phyloP scores from a whole-genome alignment of 495 filamentous ascomycete genomes.

The Bathelium albidoporum region DNA sequence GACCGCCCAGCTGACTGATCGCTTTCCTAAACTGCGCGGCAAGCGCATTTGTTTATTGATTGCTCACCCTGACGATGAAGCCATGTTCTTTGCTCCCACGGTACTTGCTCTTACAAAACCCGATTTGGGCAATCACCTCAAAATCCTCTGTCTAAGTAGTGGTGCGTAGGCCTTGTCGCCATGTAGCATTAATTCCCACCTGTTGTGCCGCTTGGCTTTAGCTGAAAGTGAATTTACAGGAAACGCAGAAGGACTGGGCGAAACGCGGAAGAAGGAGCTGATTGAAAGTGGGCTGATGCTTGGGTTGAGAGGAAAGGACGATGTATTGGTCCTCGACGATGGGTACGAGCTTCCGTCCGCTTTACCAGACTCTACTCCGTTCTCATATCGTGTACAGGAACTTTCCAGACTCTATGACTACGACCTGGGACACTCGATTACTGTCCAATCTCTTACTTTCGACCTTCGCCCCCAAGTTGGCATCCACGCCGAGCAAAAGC shows the following conservation, averaged over 20 bases:
- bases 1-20: constrained; percentile 43
- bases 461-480: constrained; percentile 56
- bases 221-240: constrained; percentile 34
- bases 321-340: constrained; percentile 76
- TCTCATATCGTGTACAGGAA: constrained; percentile 32
- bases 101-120: constrained; percentile 67
- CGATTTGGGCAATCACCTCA: constrained; percentile 73
- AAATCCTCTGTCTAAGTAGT: constrained; percentile 84
- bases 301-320: constrained; percentile 59
- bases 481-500: constrained; percentile 28
- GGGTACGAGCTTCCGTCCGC: constrained; percentile 27
- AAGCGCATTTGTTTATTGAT: constrained; percentile 85
- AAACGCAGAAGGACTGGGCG: constrained; percentile 77
- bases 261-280: constrained; percentile 72
- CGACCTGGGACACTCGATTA: constrained; percentile 57
- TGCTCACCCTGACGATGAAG: constrained; percentile 96
- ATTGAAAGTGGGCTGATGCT: constrained; percentile 62
- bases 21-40: constrained; percentile 60
- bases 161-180: no score
- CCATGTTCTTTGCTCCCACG: constrained; percentile 96
- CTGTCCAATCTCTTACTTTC: constrained; percentile 57
- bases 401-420: constrained; percentile 80
- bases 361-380: not conserved
- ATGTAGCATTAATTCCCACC: no score
- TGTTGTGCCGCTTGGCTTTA: constrained; percentile 11